A percentile compares a stretch with the other conserved stretches of the same genome.
Conservation (phyloP, 306 rosid genomes). For the Senna tora region DNA sequence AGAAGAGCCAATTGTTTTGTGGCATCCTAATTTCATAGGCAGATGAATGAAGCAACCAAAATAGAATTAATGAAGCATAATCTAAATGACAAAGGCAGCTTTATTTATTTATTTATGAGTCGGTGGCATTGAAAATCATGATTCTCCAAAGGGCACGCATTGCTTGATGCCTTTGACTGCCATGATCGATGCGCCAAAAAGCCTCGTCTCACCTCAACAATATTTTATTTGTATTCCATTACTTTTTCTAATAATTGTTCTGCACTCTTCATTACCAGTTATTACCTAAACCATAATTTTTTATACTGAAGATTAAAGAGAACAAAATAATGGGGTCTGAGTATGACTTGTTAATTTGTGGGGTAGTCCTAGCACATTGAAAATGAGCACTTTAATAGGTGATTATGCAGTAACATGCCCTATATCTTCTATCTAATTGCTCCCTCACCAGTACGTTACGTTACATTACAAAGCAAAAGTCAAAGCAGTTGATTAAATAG, state of each 20-base stretch:
- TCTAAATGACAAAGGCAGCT: constrained; percentile 5
- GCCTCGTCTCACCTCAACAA: constrained; percentile 24
- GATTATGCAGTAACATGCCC: constrained; percentile 18
- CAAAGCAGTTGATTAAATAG: constrained; percentile 39
- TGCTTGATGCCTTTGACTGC: constrained; percentile 48
- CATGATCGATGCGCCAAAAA: constrained; percentile 31
- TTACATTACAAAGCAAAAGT: constrained; percentile 28
- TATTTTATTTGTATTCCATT: background rate
- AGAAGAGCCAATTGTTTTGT: background rate
- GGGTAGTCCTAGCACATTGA: constrained; percentile 1
- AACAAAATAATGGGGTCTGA: background rate
- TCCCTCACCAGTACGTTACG: background rate
- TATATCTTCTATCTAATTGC: constrained; percentile 21
- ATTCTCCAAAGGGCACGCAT: constrained; percentile 47
- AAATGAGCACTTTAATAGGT: constrained; percentile 30
- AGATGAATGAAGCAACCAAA: background rate
- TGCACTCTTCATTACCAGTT: constrained; percentile 20
- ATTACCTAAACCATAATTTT: constrained; percentile 1
- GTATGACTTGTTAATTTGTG: constrained; percentile 30
- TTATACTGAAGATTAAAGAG: constrained; percentile 14
- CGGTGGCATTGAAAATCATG: constrained; percentile 40
- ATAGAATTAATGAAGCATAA: background rate
- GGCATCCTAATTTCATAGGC: background rate
- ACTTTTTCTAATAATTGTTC: background rate
- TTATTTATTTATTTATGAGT: constrained; percentile 3